Conservation (phyloP, 495 filamentous ascomycete species). For the Neurospora sp. region DNA sequence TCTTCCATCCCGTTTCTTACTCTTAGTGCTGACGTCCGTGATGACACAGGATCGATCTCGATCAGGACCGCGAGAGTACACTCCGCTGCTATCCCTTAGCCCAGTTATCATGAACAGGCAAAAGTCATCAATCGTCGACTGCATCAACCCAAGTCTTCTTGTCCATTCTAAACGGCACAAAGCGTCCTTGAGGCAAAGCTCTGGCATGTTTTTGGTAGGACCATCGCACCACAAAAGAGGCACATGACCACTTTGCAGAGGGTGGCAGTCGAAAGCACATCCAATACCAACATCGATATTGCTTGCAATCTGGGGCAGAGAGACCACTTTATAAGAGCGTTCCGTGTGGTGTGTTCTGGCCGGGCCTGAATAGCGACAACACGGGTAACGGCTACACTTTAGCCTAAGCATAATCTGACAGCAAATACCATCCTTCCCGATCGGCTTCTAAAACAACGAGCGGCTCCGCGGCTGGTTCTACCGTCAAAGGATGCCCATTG, state of each 20-base stretch:
- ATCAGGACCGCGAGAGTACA: not conserved
- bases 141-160: not conserved
- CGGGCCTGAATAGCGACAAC: not conserved
- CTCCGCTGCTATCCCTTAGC: not conserved
- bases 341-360: not conserved
- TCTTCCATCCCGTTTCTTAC: not conserved
- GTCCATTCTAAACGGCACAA: not conserved
- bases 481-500: not conserved
- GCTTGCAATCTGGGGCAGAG: not conserved
- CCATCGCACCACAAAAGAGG: not conserved
- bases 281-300: not conserved
- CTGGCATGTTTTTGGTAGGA: not conserved
- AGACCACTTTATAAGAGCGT: not conserved
- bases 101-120: not conserved
- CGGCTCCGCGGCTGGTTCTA: not conserved
- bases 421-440: not conserved
- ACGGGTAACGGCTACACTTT: not conserved
- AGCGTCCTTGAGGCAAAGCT: not conserved
- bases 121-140: not conserved
- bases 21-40: not conserved
- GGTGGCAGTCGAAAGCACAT: not conserved
- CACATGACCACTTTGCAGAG: not conserved
- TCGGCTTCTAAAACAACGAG: not conserved
- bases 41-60: not conserved
- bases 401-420: not conserved